Conservation (phyloP, 2,329 filamentous ascomycete species). For the Trichophyton verrucosum region DNA sequence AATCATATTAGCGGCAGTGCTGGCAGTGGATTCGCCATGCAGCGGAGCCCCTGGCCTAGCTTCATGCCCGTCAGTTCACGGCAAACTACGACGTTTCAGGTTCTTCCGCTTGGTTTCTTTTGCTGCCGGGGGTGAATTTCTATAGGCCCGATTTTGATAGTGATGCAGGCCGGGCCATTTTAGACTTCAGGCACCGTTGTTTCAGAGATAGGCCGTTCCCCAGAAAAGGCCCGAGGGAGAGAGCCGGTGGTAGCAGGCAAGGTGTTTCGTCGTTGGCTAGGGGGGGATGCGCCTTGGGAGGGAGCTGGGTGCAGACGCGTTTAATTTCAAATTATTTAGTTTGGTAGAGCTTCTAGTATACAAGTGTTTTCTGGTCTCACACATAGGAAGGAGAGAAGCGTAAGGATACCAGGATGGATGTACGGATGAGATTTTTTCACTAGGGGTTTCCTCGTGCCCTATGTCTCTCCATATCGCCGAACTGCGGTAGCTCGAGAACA, state of each 20-base stretch:
- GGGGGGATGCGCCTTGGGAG: neutral
- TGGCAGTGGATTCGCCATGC: neutral
- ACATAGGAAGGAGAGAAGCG: neutral
- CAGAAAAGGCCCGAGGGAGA: neutral
- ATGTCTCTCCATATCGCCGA: neutral
- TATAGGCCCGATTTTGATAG: neutral
- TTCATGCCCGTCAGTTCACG: neutral
- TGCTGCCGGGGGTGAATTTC: neutral
- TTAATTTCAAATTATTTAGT: neutral
- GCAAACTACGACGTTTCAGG: conserved; percentile 5
- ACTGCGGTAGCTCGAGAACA: neutral
- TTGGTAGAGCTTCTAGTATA: neutral
- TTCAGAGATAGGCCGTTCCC: conserved; percentile 4
- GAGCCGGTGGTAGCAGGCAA: neutral
- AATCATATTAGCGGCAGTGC: neutral
- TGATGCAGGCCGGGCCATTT: neutral
- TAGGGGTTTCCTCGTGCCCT: neutral
- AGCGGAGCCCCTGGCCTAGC: neutral
- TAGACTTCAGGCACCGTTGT: neutral
- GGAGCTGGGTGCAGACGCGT: neutral
- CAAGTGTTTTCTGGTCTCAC: neutral
- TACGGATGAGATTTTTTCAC: neutral
- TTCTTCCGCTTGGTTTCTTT: neutral
- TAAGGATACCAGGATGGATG: neutral
- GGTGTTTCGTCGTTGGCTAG: too few species aligned